A percentile compares a stretch with the other conserved stretches of the same genome.
Conservation (phyloP, 2,329 filamentous ascomycete species). For the Cordyceps sp. region DNA sequence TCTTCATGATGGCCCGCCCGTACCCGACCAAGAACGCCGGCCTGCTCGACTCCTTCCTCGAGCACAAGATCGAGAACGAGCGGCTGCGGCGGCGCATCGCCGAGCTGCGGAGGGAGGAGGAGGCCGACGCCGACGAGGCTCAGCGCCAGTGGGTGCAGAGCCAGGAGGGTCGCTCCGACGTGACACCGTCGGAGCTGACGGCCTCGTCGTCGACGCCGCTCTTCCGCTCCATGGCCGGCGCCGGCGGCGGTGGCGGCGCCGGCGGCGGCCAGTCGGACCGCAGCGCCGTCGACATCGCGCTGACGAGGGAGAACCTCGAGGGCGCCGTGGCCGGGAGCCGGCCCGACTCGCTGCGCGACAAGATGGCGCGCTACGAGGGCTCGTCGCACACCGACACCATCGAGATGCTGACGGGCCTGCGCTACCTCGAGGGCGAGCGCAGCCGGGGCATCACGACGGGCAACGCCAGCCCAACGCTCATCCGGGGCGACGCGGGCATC, state of each 20-base stretch:
- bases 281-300: slow-evolving; percentile 44
- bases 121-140: slow-evolving; percentile 56
- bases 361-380: slow-evolving; percentile 69
- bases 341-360: slow-evolving; percentile 65
- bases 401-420: slow-evolving; percentile 79
- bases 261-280: slow-evolving; percentile 35
- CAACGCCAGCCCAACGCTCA: slow-evolving; percentile 60
- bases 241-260: too few species aligned
- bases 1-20: slow-evolving; percentile 84
- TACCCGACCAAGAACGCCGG: slow-evolving; percentile 80
- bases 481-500: slow-evolving; percentile 75
- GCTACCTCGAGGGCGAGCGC: slow-evolving; percentile 77
- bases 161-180: slow-evolving; percentile 37
- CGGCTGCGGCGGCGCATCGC: slow-evolving; percentile 68
- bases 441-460: slow-evolving; percentile 80
- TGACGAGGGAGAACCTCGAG: slow-evolving; percentile 70
- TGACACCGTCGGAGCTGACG: slow-evolving; percentile 31
- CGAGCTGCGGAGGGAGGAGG: slow-evolving; percentile 72
- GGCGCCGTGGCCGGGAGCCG: slow-evolving; percentile 47
- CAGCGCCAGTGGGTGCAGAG: slow-evolving; percentile 43
- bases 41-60: slow-evolving; percentile 79
- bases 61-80: slow-evolving; percentile 95
- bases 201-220: slow-evolving; percentile 15
- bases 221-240: slow-evolving; percentile 14
- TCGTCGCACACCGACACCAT: slow-evolving; percentile 70